phyloP scores from a whole-genome alignment of 2,329 filamentous ascomycete genomes.

The Alternaria sp. region DNA sequence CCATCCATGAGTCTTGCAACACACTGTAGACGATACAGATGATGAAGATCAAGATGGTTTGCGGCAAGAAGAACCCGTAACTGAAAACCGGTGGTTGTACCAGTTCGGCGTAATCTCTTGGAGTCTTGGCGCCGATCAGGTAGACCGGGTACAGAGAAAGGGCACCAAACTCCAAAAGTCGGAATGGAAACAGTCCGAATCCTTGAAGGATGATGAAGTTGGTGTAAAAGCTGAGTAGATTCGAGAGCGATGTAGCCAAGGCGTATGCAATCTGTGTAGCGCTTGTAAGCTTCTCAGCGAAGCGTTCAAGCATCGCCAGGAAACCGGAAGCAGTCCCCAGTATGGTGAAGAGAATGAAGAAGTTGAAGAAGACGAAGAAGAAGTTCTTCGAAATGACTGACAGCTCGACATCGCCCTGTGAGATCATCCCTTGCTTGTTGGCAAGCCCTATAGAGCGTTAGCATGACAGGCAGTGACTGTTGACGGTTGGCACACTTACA shows the following conservation, averaged over 20 bases:
- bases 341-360: slow-evolving; percentile 92
- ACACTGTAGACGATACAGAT: slow-evolving; percentile 96
- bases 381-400: slow-evolving; percentile 98
- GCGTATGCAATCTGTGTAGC: slow-evolving; percentile 77
- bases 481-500: slow-evolving; percentile 59
- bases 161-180: slow-evolving; percentile 86
- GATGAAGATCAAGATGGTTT: slow-evolving; percentile 90
- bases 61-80: slow-evolving; percentile 95
- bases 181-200: slow-evolving; percentile 90
- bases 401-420: slow-evolving; percentile 90
- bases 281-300: slow-evolving; percentile 78
- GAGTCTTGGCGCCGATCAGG: slow-evolving; percentile 80
- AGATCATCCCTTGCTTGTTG: slow-evolving; percentile 92
- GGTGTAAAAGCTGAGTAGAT: slow-evolving; percentile 82
- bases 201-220: slow-evolving; percentile 95
- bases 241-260: slow-evolving; percentile 77
- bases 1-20: slow-evolving; percentile 77
- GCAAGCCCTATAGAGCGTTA: slow-evolving; percentile 66
- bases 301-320: slow-evolving; percentile 65
- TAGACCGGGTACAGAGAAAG: slow-evolving; percentile 84
- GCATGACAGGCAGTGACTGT: neutral
- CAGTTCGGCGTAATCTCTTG: slow-evolving; percentile 85
- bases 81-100: slow-evolving; percentile 85
- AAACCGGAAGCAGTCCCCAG: slow-evolving; percentile 82
- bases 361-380: slow-evolving; percentile 99